These are phyloP conservation scores for Globisporangium middletonii DNA, from an alignment of 352 stramenopile genomes.

Conservation along the genomic window DNA sequence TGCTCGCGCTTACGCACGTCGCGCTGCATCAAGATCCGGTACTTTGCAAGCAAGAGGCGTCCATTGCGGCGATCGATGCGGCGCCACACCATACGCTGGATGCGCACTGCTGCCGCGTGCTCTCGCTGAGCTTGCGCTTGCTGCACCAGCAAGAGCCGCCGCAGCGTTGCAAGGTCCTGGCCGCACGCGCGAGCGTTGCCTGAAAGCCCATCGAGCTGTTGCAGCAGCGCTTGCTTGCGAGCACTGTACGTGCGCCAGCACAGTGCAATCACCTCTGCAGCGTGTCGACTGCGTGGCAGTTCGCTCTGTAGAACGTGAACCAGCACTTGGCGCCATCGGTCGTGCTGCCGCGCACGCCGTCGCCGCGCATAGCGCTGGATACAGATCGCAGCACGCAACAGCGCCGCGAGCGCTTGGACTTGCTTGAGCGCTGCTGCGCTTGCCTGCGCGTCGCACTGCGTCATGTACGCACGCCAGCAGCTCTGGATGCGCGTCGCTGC, in stretches of 20 bases:
- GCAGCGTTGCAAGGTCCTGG: conserved; percentile 5
- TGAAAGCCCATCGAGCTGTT: background rate
- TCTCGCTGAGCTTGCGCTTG: conserved; percentile 8
- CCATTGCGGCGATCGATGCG: conserved; percentile 26
- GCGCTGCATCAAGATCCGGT: conserved; percentile 37
- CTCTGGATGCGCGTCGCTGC: conserved; percentile 7
- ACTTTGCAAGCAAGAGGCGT: conserved; percentile 30
- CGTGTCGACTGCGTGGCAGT: conserved; percentile 18
- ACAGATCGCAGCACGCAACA: conserved; percentile 19
- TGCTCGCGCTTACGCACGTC: conserved; percentile 47
- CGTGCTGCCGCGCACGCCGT: conserved; percentile 5
- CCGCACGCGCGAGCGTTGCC: background rate
- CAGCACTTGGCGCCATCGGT: conserved; percentile 28
- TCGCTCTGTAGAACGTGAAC: conserved; percentile 20
- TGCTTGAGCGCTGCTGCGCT: conserved; percentile 2
- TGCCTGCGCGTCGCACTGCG: conserved; percentile 1
- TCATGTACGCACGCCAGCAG: conserved; percentile 8
- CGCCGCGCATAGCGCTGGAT: conserved; percentile 37
- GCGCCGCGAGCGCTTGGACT: conserved; percentile 13
- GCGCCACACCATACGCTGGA: conserved; percentile 29
- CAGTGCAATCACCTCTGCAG: conserved; percentile 13
- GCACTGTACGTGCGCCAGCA: conserved; percentile 20
- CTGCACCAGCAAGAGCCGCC: conserved; percentile 19
- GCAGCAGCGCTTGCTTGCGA: conserved; percentile 8
- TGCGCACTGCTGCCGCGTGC: conserved; percentile 16